Base-by-base conservation (phyloP, 345 rosid genomes). In the Cochlearia excelsa region DNA sequence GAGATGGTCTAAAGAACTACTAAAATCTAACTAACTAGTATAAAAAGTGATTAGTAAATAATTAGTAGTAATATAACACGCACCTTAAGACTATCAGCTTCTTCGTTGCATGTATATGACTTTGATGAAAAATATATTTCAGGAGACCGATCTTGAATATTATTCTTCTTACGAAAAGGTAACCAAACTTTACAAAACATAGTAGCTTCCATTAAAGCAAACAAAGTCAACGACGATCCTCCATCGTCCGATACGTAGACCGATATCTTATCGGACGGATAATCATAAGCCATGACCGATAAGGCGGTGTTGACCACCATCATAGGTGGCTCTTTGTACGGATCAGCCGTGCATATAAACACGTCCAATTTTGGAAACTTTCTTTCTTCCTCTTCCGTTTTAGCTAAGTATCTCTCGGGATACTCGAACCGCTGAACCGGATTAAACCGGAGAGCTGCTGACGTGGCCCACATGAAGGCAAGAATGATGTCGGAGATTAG, bases 291-390 rank as follows among this genome's bases (percentile, higher is more conserved):
- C 89, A 90, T 77, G 40, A 81, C 84, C 0, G 97, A 90, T 52
- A 90, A 71, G 4, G 80, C 86, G 1, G 97, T 85, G 80, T 81
- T 87, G 48, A 76, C 91, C 43, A 81, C 87, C 44, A 68, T 70
- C 5, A 82, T 55, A 0, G 97, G 97, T 5, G 95, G 97, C 69
- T 90, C 97, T 69, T 82, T 90, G 74, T 72, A 79, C 0, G 97
- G 97, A 72, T 87, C 96, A 30, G 97, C 94, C 7, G 97, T 87
- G 84, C 96, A 90, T 46, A 90, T 65, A 53, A 87, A 84, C 68
- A 90, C 77, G 34, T 90, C 97, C 35, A 90, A 4, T 6, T 57
- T 77, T 0, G 94, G 96, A 11, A 71, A 77, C 0, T 78, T 3
- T n/a, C n/a, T n/a, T n/a, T n/a, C n/a, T n/a, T n/a, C n/a, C n/a